Evolutionary conservation across 306 rosid species (phyloP), one percentile per base, ranked within the genome.

Genomic region (Inga leiocalycina): DNA sequence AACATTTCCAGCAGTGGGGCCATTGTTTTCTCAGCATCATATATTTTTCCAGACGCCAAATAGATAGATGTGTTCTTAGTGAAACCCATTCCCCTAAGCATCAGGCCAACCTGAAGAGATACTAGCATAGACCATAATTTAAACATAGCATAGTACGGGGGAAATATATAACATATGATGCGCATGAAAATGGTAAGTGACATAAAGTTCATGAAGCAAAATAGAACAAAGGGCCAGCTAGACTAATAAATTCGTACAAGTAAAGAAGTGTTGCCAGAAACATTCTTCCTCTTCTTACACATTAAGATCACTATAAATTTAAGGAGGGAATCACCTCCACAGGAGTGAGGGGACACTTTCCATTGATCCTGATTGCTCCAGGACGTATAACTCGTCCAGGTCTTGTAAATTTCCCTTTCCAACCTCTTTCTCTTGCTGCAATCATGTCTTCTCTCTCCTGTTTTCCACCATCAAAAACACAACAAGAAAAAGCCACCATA

Each of bases 401-500:
- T 88, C 94, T 96, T 45, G 97, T 96, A 86, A 96, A 96, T 81
- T 96, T 96, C 69, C 99, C 99, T 80, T 86, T 93, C 99, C 99
- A 96, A 62, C 99, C 99, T 87, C 92, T 91, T 88, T 96, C 99
- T 84, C 99, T 92, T 51, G 99, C 99, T 41, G 93, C 99, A 74
- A 78, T 87, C 98, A 96, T 96, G 87, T 91, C 93, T 79, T 80
- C 93, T 81, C 9, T 83, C 90, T 96, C 98, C 87, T 89, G 92
- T 66, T 82, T 83, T 52, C 99, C 98, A 49, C 97, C 99, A 57
- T 96, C 97, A 49, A 94, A 96, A 78, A 92, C 90, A 85, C 99
- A 96, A 85, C 98, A 96, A 72, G 99, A 96, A 89, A 96, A 96
- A 30, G 99, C 99, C 82, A 96, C 99, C 99, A 96, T 96, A 86